Evolutionary conservation across 257 asterid genomes (phyloP), one percentile per base, ranked within the genome.

Genomic region (Primulina eburnea): DNA sequence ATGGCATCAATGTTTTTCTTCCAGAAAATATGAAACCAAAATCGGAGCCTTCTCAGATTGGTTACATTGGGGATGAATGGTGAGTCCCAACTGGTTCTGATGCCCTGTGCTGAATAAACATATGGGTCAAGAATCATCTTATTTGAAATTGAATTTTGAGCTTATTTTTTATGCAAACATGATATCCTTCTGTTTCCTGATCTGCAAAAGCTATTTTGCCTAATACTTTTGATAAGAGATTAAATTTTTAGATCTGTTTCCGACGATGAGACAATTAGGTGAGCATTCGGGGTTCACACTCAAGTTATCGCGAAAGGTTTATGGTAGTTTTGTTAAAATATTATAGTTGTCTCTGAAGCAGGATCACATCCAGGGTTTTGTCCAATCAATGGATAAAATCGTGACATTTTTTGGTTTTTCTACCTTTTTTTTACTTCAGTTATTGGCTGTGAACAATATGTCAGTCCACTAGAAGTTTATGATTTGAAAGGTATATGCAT

Each of bases 51-150:
- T 68, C 73, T 47, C 80, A 66, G 71, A 89, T 94, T 60, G 99
- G 99, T 71, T 82, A 91, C 73, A 34, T 89, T 73, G 97, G 89
- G 32, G 96, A 89, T 69, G 98, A 86, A 70, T 91, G 99, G 99
- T 91, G 74, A 85, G 96, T 78, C 30, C 24, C 50, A 59, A 35
- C 56, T 33, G 33, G 37, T 61, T 17, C 60, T 4, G 34, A 18
- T 63, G 1, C 8, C 20, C 28, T 62, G 59, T 1, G 12, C 5
- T 4, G 24, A 37, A 40, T 50, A 47, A 12, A 29, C 60, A 14
- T 50, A 47, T 2, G 34, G 64, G 33, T 32, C 47, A 55, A 28
- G 37, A 40, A 38, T 58, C 20, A 29, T 58, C n/a, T 4, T 43
- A 43, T 43, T 64, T 10, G 11, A 35, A 52, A 64, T 21, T 33